Evolutionary conservation across 2,329 filamentous ascomycete species (phyloP), one percentile per base, ranked within the genome.

Genomic region (Beauveria asiatica): DNA sequence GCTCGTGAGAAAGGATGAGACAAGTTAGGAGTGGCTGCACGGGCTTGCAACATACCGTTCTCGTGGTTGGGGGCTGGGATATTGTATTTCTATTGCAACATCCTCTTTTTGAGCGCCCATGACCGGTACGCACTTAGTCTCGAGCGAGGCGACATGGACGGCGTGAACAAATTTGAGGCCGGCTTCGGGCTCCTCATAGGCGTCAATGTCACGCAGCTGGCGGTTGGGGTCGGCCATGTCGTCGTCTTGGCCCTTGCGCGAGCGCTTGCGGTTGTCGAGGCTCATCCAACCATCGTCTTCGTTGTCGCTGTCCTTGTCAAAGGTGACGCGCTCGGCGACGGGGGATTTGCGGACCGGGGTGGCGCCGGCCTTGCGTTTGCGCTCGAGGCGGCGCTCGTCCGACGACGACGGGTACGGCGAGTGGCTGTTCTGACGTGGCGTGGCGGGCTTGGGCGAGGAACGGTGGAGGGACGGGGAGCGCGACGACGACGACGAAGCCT

Each of bases 61-160:
- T 57, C 82, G 82, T 54, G 80, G 80, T 60, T 84, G 82, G 63
- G 80, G 78, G 71, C 90, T 92, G 10, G 94, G 93, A 73, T 97
- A 97, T 72, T 94, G 89, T 66, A 97, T 76, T 69, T 86, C 78
- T 62, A 95, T 83, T 11, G 73, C 76, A 7, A 85, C 78, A 61
- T 84, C 80, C 61, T 84, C 77, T 52, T 77, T 74, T 52, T 75
- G 73, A 3, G 78, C 75, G 44, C 77, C 76, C 62, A 82, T 74
- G 13, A 79, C 77, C 1, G 78, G 78, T 30, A 79, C 77, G 62
- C 80, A 83, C 46, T 78, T 80, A 6, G 77, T 74, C 57, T 76
- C 73, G 23, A 80, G 70, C 49, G 76, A 82, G 42, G 80, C 80
- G 23, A 86, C 77, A 64, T 84, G 76, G 5, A 78, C 79, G 5